phyloP scores from a whole-genome alignment of 1,139 yeast species.

The Saccharomyces hybrid region DNA sequence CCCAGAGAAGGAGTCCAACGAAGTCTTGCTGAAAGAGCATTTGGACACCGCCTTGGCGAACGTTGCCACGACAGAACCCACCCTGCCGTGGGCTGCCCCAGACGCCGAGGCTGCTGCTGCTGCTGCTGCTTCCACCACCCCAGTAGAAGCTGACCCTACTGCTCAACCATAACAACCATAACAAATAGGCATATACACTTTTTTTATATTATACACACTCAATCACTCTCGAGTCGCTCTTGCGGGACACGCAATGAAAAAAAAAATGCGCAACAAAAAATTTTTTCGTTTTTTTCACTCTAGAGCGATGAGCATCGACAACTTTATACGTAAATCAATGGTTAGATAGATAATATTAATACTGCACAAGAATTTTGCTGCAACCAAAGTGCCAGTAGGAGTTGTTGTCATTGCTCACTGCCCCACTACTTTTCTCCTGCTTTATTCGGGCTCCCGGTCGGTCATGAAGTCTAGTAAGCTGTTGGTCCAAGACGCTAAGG shows the following conservation, averaged over 20 bases:
- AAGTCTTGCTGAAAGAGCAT: conserved; percentile 24
- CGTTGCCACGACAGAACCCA: conserved; percentile 29
- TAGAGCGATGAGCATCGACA: background rate
- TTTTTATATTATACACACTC: background rate
- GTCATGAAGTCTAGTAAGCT: conserved; percentile 21
- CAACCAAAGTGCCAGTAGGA: background rate
- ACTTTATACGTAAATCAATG: background rate
- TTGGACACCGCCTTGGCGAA: conserved; percentile 22
- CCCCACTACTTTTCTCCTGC: background rate
- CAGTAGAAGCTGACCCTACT: background rate
- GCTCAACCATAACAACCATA: background rate
- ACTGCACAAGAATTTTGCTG: background rate
- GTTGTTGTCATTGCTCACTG: background rate
- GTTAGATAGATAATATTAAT: background rate
- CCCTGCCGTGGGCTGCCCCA: conserved; percentile 23
- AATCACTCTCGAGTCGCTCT: background rate
- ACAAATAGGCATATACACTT: background rate
- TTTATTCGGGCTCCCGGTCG: background rate
- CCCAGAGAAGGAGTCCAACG: conserved; percentile 27
- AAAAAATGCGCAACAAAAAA: background rate
- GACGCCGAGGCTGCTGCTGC: conserved; percentile 4
- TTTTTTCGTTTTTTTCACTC: background rate
- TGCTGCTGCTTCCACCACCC: conserved; percentile 1
- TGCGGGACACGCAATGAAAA: background rate
- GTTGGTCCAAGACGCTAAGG: conserved; percentile 24